Conservation (phyloP, 306 rosid species). For the Castanea sativa region DNA sequence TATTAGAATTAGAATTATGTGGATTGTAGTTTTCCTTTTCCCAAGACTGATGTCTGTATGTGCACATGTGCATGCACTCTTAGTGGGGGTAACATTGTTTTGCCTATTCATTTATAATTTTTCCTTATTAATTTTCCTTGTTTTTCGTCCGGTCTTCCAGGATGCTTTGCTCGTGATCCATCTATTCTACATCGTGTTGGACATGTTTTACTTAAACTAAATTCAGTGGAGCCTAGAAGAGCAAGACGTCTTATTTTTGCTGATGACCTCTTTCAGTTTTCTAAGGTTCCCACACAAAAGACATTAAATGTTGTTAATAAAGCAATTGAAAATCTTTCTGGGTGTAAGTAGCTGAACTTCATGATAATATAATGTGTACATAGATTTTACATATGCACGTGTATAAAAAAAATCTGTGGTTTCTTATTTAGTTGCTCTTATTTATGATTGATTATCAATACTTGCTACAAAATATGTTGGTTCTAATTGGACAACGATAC, state of each 20-base stretch:
- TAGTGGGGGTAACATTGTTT: conserved; percentile 4
- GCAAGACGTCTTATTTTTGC: conserved; percentile 63
- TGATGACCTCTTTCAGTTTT: conserved; percentile 78
- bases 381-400: neutral
- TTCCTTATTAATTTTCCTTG: neutral
- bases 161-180: conserved; percentile 78
- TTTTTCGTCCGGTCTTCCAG: conserved; percentile 30
- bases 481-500: neutral
- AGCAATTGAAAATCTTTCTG: conserved; percentile 62
- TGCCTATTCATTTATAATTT: neutral
- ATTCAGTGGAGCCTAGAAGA: conserved; percentile 55
- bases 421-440: neutral
- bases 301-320: conserved; percentile 47
- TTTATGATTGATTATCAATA: neutral
- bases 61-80: neutral
- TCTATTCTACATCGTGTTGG: conserved; percentile 71
- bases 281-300: conserved; percentile 61
- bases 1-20: neutral
- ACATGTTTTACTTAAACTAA: conserved; percentile 60
- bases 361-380: conserved; percentile 3
- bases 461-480: neutral
- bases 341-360: conserved; percentile 59
- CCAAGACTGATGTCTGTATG: neutral
- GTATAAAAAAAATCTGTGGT: neutral
- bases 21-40: neutral